Evolutionary conservation across 805 yeast genomes (phyloP).

Genomic region (Kluyveromyces siamensis): DNA sequence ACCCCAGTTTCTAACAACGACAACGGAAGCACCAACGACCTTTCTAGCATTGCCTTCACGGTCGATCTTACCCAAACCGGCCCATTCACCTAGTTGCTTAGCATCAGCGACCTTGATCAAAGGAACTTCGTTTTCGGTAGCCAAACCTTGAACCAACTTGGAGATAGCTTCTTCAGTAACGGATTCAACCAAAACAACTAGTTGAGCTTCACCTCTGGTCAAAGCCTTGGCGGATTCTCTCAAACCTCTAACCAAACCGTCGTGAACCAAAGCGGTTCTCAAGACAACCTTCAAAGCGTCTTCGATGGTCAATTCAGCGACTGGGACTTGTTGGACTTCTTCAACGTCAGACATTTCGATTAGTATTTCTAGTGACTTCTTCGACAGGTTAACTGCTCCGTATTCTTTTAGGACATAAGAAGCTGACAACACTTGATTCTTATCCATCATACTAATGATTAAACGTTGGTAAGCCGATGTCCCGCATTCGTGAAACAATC

Average conservation of each 20-base stretch:
- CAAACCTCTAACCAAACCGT: slow-evolving; percentile 99
- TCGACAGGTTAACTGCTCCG: slow-evolving; percentile 65
- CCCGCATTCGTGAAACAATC: not conserved
- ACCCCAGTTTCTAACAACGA: slow-evolving; percentile 99
- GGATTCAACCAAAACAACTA: slow-evolving; percentile 94
- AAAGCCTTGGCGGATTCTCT: slow-evolving; percentile 99
- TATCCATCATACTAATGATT: too few species aligned
- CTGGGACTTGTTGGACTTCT: slow-evolving; percentile 70
- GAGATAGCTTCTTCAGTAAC: slow-evolving; percentile 96
- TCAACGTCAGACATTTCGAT: slow-evolving; percentile 85
- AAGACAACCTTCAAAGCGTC: slow-evolving; percentile 97
- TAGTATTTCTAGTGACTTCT: slow-evolving; percentile 45
- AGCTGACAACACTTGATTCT: too few species aligned
- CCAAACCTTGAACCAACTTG: slow-evolving; percentile 97
- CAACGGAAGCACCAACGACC: slow-evolving; percentile 99
- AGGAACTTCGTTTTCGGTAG: slow-evolving; percentile 95
- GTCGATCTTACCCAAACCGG: slow-evolving; percentile 99
- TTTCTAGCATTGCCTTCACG: slow-evolving; percentile 99
- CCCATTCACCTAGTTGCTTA: slow-evolving; percentile 99
- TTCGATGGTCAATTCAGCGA: slow-evolving; percentile 87
- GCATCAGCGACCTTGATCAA: slow-evolving; percentile 99
- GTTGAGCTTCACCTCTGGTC: slow-evolving; percentile 94
- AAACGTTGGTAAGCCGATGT: not conserved
- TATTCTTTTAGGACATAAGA: slow-evolving; percentile 17
- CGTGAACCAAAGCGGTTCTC: slow-evolving; percentile 96